Base-by-base conservation (phyloP, 805 yeast species). In the Monosporozyma unispora region DNA sequence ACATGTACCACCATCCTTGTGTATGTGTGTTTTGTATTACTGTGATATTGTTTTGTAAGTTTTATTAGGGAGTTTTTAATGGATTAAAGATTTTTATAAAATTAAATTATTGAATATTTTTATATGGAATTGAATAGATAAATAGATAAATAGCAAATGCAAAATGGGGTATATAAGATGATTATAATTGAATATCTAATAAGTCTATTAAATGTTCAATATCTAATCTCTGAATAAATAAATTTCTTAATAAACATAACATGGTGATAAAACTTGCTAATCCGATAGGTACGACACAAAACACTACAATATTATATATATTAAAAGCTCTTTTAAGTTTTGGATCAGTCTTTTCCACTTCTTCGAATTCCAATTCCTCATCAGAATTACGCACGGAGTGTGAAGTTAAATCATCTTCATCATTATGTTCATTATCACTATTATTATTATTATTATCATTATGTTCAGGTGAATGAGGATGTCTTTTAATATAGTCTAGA, bases 201-300 rank as follows among this genome's bases (percentile, higher is more conserved):
- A 59, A 46, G 23, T 56, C 52, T 44, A 57, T 64, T 19, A 67
- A 52, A 49, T 66, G 69, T 51, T 69, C 75, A 11, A 73, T 63
- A 54, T 84, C 95, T 47, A 87, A 64, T 50, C 96, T 75, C 47
- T 88, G 72, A 23, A 89, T 86, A 55, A 89, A 72, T 46, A 89
- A 69, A 45, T 85, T 79, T 52, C 98, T 70, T 16, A 91, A 69
- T 37, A 91, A 69, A 0, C 90, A 93, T 35, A 89, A 72, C 96
- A 90, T 87, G 2, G 98, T 89, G 22, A 90, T 68, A 60, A 93
- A 91, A 57, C 96, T 87, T 4, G 98, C 97, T 52, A 91, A 61
- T 0, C 99, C 98, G 16, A 91, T 88, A 0, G 99, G 99, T n/a
- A 91, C 96, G 39, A 91, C 99, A 2, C 98, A 97, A 70, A 87